Base-by-base conservation (phyloP, 345 rosid species). In the Xanthoceras sorbifolium region DNA sequence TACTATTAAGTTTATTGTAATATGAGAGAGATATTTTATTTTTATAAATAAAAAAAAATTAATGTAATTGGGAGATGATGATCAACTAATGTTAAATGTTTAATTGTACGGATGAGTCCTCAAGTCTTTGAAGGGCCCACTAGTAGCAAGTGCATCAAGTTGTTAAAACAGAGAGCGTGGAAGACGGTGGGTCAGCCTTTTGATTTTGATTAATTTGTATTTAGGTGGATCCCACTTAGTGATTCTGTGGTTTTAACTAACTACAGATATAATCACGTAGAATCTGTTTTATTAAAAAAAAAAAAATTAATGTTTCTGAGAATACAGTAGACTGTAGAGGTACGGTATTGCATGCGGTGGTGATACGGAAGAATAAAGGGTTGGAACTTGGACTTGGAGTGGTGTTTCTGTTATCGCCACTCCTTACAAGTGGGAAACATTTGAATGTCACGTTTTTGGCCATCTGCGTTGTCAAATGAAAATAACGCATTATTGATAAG, bases 391-490 rank as follows among this genome's bases (percentile, higher is more conserved):
- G 10, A 3, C 3, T 1, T 48, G 6, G 52, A 15, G 73, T 62
- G 59, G 82, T 72, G 23, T 23, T 23, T 28, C 12, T 46, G 61
- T 74, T 64, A 28, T 3, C 1, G 69, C 69, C 69, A 44, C 61
- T 78, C 85, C 83, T 67, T 77, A 71, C 81, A 79, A 80, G 80
- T 82, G 83, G 87, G 83, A 79, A n/a, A 68, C 79, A 67, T 67
- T 67, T 25, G 75, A 63, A 70, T 67, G 64, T 54, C 46, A 46
- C 17, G 48, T 42, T n/a, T 42, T 4, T 10, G 20, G 67, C 17
- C 7, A 57, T 28, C 25, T 12, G 20, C 1, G n/a, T n/a, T n/a
- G n/a, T n/a, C n/a, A n/a, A n/a, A n/a, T n/a, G n/a, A n/a, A n/a
- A n/a, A n/a, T n/a, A n/a, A n/a, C n/a, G n/a, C 17, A 63, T 64